These are phyloP conservation scores for Smithsoniella earleae DNA, from an alignment of 163 green algal genomes.

Conservation along the genomic window DNA sequence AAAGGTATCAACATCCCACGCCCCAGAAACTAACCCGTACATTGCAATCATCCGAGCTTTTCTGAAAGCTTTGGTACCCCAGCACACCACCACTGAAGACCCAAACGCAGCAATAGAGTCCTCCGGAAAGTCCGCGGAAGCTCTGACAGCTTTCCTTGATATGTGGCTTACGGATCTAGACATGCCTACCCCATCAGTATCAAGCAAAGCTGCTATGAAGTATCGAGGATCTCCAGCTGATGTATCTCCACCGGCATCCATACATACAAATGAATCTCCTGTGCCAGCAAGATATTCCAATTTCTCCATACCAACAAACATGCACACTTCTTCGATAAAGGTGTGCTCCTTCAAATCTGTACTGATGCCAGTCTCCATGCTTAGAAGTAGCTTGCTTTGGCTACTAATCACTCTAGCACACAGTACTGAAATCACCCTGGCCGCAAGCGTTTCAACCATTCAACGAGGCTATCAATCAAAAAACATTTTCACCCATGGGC, in stretches of 20 bases:
- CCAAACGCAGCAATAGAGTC: background rate
- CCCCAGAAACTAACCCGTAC: background rate
- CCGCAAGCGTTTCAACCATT: too few relatives aligned
- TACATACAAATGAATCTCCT: background rate
- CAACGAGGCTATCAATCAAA: too few relatives aligned
- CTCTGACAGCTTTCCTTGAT: conserved; percentile 13
- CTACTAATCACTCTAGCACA: too few relatives aligned
- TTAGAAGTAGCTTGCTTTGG: too few relatives aligned
- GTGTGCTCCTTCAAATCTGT: too few relatives aligned
- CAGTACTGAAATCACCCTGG: too few relatives aligned
- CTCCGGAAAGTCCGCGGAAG: background rate
- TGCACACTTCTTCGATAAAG: background rate
- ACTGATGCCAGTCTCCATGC: too few relatives aligned
- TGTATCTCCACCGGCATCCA: background rate
- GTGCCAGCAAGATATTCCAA: background rate
- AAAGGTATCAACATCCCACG: background rate
- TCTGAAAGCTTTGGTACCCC: conserved; percentile 3
- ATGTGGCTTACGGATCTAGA: conserved; percentile 25
- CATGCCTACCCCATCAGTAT: background rate
- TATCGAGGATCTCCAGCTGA: background rate
- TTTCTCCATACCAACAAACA: background rate
- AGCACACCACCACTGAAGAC: background rate
- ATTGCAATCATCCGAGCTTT: background rate
- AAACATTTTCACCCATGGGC: too few relatives aligned
- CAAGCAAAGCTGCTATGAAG: background rate